Percentiles rank a stretch among this genome's conserved stretches.
phyloP scores from a whole-genome alignment of 1,284 basidiomycete species.

The Ceratobasidium sp. region DNA sequence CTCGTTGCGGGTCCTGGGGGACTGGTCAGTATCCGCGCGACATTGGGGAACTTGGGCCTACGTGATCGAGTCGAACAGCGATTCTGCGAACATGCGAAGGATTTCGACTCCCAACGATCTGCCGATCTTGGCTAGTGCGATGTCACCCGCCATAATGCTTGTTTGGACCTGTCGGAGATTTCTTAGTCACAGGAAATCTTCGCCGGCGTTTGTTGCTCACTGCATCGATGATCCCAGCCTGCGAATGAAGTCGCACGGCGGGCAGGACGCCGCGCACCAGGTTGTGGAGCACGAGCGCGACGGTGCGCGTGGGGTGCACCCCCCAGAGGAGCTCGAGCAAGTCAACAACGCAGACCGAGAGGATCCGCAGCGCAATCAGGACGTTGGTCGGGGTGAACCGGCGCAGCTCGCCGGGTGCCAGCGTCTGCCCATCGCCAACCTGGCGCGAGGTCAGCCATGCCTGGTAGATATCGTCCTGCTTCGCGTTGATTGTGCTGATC shows the following conservation, averaged over 20 bases:
- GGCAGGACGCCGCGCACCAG: constrained; percentile 76
- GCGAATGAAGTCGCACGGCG: constrained; percentile 82
- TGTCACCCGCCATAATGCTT: constrained; percentile 69
- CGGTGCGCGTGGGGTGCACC: constrained; percentile 72
- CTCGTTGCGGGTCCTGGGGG: constrained; percentile 71
- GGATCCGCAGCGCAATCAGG: constrained; percentile 65
- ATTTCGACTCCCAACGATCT: constrained; percentile 73
- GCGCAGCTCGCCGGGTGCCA: constrained; percentile 74
- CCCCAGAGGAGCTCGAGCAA: constrained; percentile 69
- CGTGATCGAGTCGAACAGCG: constrained; percentile 75
- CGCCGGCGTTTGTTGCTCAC: constrained; percentile 56
- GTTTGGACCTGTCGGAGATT: constrained; percentile 65
- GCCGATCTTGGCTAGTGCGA: constrained; percentile 56
- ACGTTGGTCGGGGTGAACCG: constrained; percentile 66
- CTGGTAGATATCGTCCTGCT: constrained; percentile 42
- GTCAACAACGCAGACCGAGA: constrained; percentile 65
- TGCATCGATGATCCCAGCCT: constrained; percentile 83
- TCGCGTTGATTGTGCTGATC: constrained; percentile 34
- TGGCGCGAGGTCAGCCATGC: constrained; percentile 41
- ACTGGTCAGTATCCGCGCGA: background rate
- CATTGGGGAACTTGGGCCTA: constrained; percentile 58
- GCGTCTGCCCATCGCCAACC: constrained; percentile 48
- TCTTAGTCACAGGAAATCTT: constrained; percentile 40
- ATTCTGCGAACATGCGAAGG: constrained; percentile 69
- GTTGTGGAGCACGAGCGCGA: constrained; percentile 72